phyloP scores from a whole-genome alignment of 331 rosid species.

The Telfairia occidentalis region DNA sequence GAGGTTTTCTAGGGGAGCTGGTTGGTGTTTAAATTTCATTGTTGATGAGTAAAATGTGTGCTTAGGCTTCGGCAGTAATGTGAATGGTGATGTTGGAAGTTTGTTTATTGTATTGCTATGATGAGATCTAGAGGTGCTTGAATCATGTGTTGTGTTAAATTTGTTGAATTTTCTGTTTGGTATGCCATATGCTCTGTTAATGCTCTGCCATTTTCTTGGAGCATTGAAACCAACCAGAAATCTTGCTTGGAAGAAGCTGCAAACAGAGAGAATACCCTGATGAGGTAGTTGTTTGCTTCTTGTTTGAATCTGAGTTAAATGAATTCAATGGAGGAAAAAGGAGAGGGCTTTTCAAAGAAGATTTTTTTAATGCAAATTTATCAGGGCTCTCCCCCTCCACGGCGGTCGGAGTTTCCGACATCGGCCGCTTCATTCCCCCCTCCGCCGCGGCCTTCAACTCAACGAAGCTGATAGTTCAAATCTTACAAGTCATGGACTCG shows the following conservation, averaged over 20 bases:
- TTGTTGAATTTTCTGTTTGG: neutral
- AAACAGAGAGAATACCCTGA: neutral
- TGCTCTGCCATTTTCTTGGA: neutral
- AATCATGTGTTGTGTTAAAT: neutral
- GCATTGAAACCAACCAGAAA: neutral
- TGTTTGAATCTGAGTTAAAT: neutral
- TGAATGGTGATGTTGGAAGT: neutral
- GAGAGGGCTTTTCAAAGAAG: neutral
- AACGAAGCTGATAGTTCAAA: too few species aligned
- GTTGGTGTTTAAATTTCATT: neutral
- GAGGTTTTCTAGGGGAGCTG: neutral
- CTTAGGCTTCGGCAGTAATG: neutral
- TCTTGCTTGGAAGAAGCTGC: neutral
- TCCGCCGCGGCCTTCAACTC: too few species aligned
- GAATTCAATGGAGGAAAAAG: neutral
- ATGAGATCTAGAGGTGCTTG: neutral
- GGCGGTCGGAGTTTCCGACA: too few species aligned
- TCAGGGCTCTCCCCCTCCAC: too few species aligned
- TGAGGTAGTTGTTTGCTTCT: neutral
- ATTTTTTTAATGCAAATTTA: neutral
- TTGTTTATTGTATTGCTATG: neutral
- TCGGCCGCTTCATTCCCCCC: too few species aligned
- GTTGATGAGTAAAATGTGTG: conserved; percentile 1
- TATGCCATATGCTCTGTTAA: neutral
- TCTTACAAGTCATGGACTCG: too few species aligned